Percentiles rank a stretch among this genome's conserved stretches.
These are phyloP conservation scores for Extremus antarcticus DNA, from an alignment of 495 filamentous ascomycete genomes.

Conservation along the genomic window DNA sequence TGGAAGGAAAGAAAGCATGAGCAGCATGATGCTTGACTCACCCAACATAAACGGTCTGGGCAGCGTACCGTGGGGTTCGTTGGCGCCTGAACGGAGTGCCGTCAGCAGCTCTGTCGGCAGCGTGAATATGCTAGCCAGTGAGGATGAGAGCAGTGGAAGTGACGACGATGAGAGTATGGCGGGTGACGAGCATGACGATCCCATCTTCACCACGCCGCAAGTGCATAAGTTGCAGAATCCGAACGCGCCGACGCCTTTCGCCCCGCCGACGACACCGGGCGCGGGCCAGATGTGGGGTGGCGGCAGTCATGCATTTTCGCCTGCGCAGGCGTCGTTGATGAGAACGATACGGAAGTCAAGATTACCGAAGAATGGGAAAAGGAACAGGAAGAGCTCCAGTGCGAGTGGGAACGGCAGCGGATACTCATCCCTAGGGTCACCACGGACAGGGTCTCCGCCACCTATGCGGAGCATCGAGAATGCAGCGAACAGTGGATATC, in stretches of 20 bases:
- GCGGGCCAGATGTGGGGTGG: constrained; percentile 10
- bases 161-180: constrained; percentile 73
- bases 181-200: constrained; percentile 65
- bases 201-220: constrained; percentile 60
- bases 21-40: constrained; percentile 36
- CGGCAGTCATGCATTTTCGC: constrained; percentile 35
- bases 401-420: constrained; percentile 47
- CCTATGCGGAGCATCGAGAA: constrained; percentile 50
- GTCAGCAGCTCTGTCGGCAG: constrained; percentile 82
- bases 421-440: constrained; percentile 58
- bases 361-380: constrained; percentile 47
- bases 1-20: constrained; percentile 38
- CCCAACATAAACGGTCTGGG: constrained; percentile 30
- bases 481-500: constrained; percentile 21
- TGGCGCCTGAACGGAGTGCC: constrained; percentile 50
- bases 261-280: constrained; percentile 27
- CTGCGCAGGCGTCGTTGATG: constrained; percentile 57
- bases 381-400: constrained; percentile 56
- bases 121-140: constrained; percentile 66
- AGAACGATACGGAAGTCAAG: constrained; percentile 53
- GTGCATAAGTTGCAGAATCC: constrained; percentile 40
- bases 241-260: constrained; percentile 39
- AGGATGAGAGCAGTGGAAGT: constrained; percentile 63
- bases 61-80: constrained; percentile 32
- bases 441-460: constrained; percentile 52